Evolutionary conservation across 192 early-diverging fungal genomes (phyloP).

Genomic region (Coemansia sp.): DNA sequence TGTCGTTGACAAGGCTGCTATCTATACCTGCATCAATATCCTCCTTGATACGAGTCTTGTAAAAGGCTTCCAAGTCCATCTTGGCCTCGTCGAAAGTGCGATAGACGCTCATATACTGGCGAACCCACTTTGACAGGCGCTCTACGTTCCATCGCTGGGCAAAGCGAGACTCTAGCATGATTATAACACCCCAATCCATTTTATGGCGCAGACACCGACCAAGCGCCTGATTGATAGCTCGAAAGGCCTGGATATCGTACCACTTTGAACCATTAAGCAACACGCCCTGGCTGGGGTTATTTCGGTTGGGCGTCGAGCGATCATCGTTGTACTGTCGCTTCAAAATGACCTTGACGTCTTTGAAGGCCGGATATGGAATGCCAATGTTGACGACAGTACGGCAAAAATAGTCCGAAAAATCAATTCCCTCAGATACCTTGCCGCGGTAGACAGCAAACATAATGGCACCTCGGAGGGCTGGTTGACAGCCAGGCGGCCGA

Average conservation of each 20-base stretch:
- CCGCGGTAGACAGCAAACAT: constrained; percentile 62
- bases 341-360: constrained; percentile 56
- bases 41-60: constrained; percentile 26
- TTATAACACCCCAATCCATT: constrained; percentile 64
- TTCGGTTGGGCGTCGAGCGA: background rate
- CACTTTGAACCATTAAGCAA: constrained; percentile 57
- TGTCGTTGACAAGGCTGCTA: background rate
- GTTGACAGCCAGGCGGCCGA: constrained; percentile 8
- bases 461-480: constrained; percentile 24
- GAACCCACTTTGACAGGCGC: constrained; percentile 59
- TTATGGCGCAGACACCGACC: constrained; percentile 65
- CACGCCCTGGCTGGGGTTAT: background rate
- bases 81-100: constrained; percentile 25
- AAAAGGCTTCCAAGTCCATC: constrained; percentile 29
- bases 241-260: constrained; percentile 65
- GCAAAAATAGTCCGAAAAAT: constrained; percentile 54
- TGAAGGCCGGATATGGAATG: constrained; percentile 61
- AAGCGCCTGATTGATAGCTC: constrained; percentile 65
- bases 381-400: constrained; percentile 61
- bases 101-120: constrained; percentile 25
- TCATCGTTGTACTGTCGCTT: constrained; percentile 61
- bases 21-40: constrained; percentile 5
- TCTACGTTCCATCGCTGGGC: constrained; percentile 18
- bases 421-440: constrained; percentile 58
- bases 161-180: constrained; percentile 65